phyloP scores from a whole-genome alignment of 2,329 filamentous ascomycete genomes.

The Talaromyces sp. region DNA sequence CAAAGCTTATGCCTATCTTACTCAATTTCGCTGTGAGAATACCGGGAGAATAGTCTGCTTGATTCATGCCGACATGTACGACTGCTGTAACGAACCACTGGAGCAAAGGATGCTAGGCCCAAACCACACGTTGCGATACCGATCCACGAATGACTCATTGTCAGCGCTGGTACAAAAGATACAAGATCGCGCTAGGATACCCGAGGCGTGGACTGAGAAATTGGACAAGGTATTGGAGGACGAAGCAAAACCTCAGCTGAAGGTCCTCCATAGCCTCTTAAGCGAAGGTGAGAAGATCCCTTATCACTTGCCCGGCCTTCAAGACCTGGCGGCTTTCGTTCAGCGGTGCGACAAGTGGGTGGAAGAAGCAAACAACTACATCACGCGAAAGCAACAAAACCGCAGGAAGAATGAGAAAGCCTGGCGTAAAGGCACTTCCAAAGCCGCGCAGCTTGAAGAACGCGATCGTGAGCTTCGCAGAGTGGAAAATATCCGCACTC shows the following conservation, averaged over 20 bases:
- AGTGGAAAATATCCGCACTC: conserved; percentile 79
- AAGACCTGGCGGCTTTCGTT: conserved; percentile 81
- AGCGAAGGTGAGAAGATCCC: conserved; percentile 96
- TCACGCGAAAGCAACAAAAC: conserved; percentile 94
- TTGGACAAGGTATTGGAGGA: conserved; percentile 80
- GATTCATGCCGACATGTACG: conserved; percentile 71
- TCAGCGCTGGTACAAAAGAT: conserved; percentile 67
- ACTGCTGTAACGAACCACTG: conserved; percentile 72
- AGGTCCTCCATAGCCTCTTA: conserved; percentile 75
- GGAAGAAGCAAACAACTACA: conserved; percentile 93
- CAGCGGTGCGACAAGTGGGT: conserved; percentile 97
- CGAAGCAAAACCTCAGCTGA: conserved; percentile 78
- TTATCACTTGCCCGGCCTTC: conserved; percentile 77
- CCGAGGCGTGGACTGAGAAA: conserved; percentile 87
- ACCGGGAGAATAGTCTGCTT: conserved; percentile 80
- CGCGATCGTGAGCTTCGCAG: conserved; percentile 79
- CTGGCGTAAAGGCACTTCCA: conserved; percentile 69
- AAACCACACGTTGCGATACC: conserved; percentile 72
- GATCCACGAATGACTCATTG: conserved; percentile 70
- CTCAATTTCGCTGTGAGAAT: conserved; percentile 79
- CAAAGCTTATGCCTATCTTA: conserved; percentile 88
- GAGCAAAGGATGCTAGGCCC: conserved; percentile 64
- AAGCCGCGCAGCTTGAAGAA: conserved; percentile 79
- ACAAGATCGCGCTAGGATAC: conserved; percentile 77
- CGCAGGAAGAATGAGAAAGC: conserved; percentile 90